These are phyloP conservation scores for Phytophthora citrophthora DNA, from an alignment of 352 stramenopile genomes.

Conservation along the genomic window DNA sequence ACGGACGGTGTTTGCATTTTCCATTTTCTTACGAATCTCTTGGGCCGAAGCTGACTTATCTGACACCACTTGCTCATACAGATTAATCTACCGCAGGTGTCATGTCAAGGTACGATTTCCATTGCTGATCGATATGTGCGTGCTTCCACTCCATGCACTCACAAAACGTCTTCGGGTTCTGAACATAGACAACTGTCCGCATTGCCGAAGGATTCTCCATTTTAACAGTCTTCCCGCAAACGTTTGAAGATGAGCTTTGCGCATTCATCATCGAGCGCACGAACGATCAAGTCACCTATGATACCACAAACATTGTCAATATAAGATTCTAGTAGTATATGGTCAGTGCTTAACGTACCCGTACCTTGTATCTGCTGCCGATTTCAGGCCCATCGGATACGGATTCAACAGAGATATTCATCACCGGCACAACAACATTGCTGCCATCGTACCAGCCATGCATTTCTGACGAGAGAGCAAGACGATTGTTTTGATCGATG, in stretches of 20 bases:
- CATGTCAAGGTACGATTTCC: constrained; percentile 13
- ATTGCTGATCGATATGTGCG: constrained; percentile 17
- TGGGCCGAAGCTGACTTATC: too few species aligned
- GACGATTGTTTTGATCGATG: constrained; percentile 26
- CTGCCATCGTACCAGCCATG: constrained; percentile 23
- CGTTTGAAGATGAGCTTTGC: constrained; percentile 8
- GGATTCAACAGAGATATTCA: constrained; percentile 31
- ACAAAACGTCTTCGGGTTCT: constrained; percentile 23
- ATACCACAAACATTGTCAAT: constrained; percentile 11
- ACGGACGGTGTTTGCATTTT: constrained; percentile 12
- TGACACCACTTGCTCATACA: too few species aligned
- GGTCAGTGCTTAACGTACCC: constrained; percentile 5
- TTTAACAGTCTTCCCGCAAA: constrained; percentile 22
- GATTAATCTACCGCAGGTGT: constrained; percentile 4
- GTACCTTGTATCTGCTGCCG: constrained; percentile 23
- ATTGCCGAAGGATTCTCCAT: constrained; percentile 20
- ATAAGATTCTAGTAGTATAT: constrained; percentile 5
- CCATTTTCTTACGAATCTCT: too few species aligned
- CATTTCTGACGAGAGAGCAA: constrained; percentile 29
- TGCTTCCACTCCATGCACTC: constrained; percentile 25
- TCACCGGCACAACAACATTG: constrained; percentile 12
- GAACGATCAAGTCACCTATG: constrained; percentile 13
- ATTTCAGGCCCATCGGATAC: constrained; percentile 2
- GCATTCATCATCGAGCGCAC: constrained; percentile 5
- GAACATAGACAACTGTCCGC: constrained; percentile 23